phyloP scores from a whole-genome alignment of 306 rosid genomes.

The Gleditsia sinensis region DNA sequence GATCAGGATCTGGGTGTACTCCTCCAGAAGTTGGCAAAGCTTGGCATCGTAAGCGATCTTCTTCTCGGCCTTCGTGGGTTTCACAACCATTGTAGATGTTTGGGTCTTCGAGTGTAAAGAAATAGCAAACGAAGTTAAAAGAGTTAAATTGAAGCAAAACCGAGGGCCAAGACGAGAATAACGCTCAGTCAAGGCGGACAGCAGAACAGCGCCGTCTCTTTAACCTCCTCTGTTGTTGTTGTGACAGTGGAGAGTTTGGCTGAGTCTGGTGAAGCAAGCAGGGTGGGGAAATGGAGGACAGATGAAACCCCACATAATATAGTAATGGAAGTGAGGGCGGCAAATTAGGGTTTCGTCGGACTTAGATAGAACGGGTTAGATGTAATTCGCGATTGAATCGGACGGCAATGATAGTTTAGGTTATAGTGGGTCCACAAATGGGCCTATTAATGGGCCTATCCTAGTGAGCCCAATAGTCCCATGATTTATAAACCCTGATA shows the following conservation, averaged over 20 bases:
- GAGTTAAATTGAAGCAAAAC: slow-evolving; percentile 25
- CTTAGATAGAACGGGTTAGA: background rate
- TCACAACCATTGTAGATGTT: slow-evolving; percentile 39
- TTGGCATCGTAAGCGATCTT: slow-evolving; percentile 58
- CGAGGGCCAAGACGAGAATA: slow-evolving; percentile 55
- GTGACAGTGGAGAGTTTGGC: background rate
- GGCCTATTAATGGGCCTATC: too few relatives aligned
- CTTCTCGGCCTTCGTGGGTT: slow-evolving; percentile 61
- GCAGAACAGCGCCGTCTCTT: slow-evolving; percentile 49
- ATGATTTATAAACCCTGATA: too few relatives aligned
- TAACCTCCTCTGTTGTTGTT: slow-evolving; percentile 37
- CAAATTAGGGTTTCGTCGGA: background rate
- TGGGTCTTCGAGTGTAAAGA: background rate
- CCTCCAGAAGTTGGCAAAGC: slow-evolving; percentile 58
- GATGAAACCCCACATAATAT: background rate
- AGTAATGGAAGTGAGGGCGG: background rate
- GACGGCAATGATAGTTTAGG: background rate
- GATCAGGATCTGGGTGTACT: slow-evolving; percentile 53
- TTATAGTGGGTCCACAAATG: background rate
- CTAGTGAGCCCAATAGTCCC: too few relatives aligned
- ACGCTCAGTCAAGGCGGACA: slow-evolving; percentile 59
- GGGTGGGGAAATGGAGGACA: background rate
- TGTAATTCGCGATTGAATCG: background rate
- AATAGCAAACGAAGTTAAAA: background rate
- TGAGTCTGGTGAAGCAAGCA: background rate